These are phyloP conservation scores for Clavaria fumosa DNA, from an alignment of 768 basidiomycete species.

Conservation along the genomic window DNA sequence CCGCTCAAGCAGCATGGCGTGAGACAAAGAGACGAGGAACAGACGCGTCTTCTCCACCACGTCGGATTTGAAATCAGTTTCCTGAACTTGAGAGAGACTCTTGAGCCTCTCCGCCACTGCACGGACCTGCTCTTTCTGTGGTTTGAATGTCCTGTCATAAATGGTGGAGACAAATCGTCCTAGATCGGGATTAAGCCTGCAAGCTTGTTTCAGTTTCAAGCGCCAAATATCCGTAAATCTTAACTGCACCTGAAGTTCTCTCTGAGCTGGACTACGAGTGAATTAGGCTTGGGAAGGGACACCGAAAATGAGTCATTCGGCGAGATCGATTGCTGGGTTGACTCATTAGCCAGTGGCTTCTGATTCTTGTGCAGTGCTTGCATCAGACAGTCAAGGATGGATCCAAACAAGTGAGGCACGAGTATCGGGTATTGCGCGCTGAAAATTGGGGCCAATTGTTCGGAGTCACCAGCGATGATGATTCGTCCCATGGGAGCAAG, in stretches of 20 bases:
- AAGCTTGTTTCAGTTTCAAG: no score
- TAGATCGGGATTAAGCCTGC: constrained; percentile 35
- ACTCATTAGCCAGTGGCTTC: no score
- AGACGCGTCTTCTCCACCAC: constrained; percentile 17
- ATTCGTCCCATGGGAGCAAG: constrained; percentile 24
- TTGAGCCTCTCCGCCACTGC: constrained; percentile 23
- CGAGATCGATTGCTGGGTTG: constrained; percentile 3
- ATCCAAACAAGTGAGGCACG: constrained; percentile 29
- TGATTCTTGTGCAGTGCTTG: no score
- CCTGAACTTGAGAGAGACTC: constrained; percentile 14
- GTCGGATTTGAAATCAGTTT: constrained; percentile 10
- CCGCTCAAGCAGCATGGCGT: constrained; percentile 28
- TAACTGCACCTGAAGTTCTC: constrained; percentile 33
- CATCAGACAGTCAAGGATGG: constrained; percentile 33
- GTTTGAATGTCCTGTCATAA: constrained; percentile 31
- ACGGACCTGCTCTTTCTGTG: constrained; percentile 30
- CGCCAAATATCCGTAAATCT: no score
- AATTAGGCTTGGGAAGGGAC: constrained; percentile 23
- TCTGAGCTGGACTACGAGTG: constrained; percentile 25
- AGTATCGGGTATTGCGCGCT: constrained; percentile 30
- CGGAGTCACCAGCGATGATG: constrained; percentile 35
- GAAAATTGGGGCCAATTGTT: constrained; percentile 36
- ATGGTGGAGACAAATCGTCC: constrained; percentile 40
- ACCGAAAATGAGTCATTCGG: constrained; percentile 8
- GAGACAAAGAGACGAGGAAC: constrained; percentile 27